A percentile compares a stretch with the other conserved stretches of the same genome.
Evolutionary conservation across 2,329 filamentous ascomycete genomes (phyloP).

Genomic region (Calycina marina): DNA sequence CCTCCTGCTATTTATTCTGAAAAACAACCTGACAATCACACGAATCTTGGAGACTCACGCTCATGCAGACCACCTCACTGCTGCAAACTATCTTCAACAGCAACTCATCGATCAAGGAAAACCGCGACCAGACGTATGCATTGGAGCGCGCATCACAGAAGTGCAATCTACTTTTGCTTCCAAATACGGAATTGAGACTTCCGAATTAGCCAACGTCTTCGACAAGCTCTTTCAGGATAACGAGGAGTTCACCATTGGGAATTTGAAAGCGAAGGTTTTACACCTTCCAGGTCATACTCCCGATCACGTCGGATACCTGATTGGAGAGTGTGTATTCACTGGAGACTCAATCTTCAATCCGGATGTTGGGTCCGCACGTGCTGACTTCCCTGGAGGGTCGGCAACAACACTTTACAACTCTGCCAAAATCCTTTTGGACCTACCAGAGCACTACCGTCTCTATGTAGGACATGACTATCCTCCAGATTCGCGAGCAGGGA

Average conservation of each 20-base stretch:
- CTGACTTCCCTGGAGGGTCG: conserved; percentile 39
- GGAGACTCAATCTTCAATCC: conserved; percentile 38
- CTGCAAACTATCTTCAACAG: conserved; percentile 40
- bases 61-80: conserved; percentile 46
- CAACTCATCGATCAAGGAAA: conserved; percentile 19
- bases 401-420: conserved; percentile 30
- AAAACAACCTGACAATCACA: conserved; percentile 32
- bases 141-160: conserved; percentile 36
- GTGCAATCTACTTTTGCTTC: conserved; percentile 36
- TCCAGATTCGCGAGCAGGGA: conserved; percentile 18
- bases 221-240: conserved; percentile 36
- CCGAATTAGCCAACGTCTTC: conserved; percentile 33
- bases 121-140: conserved; percentile 31
- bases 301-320: conserved; percentile 43
- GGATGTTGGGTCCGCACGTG: conserved; percentile 36
- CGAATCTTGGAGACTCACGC: conserved; percentile 47
- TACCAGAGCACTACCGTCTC: conserved; percentile 31
- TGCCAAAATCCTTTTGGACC: conserved; percentile 26
- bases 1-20: conserved; percentile 29
- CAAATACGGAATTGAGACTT: conserved; percentile 30
- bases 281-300: conserved; percentile 47
- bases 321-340: conserved; percentile 35
- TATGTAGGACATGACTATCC: conserved; percentile 44
- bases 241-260: conserved; percentile 36
- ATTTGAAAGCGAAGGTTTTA: conserved; percentile 29